Evolutionary conservation across 768 basidiomycete species (phyloP).

Genomic region (Lepiota brunneoincarnata): DNA sequence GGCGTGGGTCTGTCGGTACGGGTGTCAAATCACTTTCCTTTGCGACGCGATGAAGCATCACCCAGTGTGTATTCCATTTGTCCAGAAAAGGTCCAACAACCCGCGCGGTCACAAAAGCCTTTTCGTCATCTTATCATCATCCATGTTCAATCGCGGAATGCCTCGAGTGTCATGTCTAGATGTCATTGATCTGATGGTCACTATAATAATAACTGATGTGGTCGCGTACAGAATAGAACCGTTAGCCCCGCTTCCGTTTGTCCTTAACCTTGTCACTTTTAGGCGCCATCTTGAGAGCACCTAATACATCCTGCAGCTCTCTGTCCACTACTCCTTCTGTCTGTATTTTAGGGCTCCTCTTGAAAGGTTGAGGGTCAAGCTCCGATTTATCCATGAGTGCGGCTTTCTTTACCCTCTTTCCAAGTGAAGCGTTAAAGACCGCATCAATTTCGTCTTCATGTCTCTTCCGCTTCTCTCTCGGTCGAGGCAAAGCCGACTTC

Average conservation of each 20-base stretch:
- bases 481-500: background rate
- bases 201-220: too few relatives aligned
- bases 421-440: slow-evolving; percentile 58
- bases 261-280: slow-evolving; percentile 39
- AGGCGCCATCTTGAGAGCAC: slow-evolving; percentile 59
- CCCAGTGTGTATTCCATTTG: too few relatives aligned
- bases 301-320: slow-evolving; percentile 48
- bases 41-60: too few relatives aligned
- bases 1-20: too few relatives aligned
- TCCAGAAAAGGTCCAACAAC: too few relatives aligned
- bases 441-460: slow-evolving; percentile 72
- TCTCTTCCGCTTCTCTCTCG: slow-evolving; percentile 46
- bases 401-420: slow-evolving; percentile 57
- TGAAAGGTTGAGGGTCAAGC: slow-evolving; percentile 5
- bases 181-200: too few relatives aligned
- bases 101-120: too few relatives aligned
- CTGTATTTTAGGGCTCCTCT: slow-evolving; percentile 14
- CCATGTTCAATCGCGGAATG: too few relatives aligned
- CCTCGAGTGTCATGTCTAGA: too few relatives aligned
- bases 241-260: slow-evolving; percentile 13
- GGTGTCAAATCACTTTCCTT: too few relatives aligned
- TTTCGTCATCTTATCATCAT: too few relatives aligned
- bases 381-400: slow-evolving; percentile 29
- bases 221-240: background rate
- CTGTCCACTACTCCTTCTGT: slow-evolving; percentile 25